Base-by-base conservation (phyloP, 805 yeast genomes). In the Wickerhamomyces hampshirensis region DNA sequence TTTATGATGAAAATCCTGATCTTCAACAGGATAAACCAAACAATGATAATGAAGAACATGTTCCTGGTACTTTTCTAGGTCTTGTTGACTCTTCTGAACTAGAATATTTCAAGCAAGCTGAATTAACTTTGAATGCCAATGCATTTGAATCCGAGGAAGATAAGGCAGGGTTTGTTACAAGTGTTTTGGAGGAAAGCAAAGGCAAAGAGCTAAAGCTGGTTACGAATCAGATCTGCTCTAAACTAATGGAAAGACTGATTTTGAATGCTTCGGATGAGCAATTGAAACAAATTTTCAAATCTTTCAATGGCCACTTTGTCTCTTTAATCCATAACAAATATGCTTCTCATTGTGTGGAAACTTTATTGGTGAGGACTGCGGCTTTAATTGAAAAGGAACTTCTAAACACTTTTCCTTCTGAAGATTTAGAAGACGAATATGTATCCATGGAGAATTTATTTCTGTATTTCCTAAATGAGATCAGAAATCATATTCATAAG, bases 191-290 rank as follows among this genome's bases (percentile, higher is more conserved):
- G 46, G 98, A 93, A 63, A 74, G 88, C 16, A 69, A 72, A 32
- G 96, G 96, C 3, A 88, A 89, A 51, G 98, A 91, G 60, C 66
- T 93, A 48, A 91, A 93, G 59, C 68, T 91, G 28, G 96, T 84
- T 4, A 91, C 96, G 3, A 89, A 91, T 54, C 97, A 89, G 55
- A 87, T 91, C 39, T 88, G 97, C 59, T 91, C 98, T 17, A 91
- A 91, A 57, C 68, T 93, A 40, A 71, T 93, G 68, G 98, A 91
- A 60, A 70, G 98, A 54, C 64, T 91, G 42, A 73, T 91, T n/a
- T 60, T 84, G 28, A 63, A 67, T 14, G 81, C 89, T 12, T 68
- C 71, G 18, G 80, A 77, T 42, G 65, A 60, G 10, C 94, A 87
- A 56, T 59, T 87, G 40, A 78, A 79, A 48, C 65, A 67, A 23